Conservation (phyloP, 2,329 filamentous ascomycete species). For the Microthyrium microscopicum region DNA sequence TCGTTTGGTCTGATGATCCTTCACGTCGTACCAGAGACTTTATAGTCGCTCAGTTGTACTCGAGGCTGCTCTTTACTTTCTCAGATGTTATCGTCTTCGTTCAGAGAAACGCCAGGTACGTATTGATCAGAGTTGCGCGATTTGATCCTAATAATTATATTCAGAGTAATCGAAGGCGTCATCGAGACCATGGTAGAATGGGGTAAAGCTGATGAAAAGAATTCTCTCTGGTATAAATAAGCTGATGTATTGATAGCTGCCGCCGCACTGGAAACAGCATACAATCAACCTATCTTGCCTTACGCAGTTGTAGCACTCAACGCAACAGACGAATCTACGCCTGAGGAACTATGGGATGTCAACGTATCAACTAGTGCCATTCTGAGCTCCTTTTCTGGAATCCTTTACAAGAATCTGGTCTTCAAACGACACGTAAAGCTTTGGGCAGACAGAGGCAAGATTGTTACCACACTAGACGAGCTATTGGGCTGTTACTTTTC, state of each 20-base stretch:
- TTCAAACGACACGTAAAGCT: conserved; percentile 25
- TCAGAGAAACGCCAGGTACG: conserved; percentile 20
- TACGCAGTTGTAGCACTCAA: conserved; percentile 39
- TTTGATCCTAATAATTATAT: conserved; percentile 7
- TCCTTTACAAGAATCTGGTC: conserved; percentile 17
- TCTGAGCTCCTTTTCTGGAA: conserved; percentile 19
- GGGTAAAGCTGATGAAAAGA: conserved; percentile 11
- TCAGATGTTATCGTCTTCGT: conserved; percentile 28
- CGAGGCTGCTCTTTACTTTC: conserved; percentile 26
- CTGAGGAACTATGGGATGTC: conserved; percentile 28
- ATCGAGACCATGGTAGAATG: conserved; percentile 30
- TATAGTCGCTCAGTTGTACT: conserved; percentile 23
- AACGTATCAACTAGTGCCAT: conserved; percentile 23
- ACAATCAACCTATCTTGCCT: conserved; percentile 38
- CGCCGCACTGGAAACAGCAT: conserved; percentile 34
- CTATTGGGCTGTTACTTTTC: conserved; percentile 33
- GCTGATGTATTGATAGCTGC: conserved; percentile 18
- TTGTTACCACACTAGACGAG: conserved; percentile 28
- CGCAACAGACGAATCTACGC: conserved; percentile 22
- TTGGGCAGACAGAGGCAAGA: conserved; percentile 26
- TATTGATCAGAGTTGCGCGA: neutral
- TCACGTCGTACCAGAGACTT: conserved; percentile 18
- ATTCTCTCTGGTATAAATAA: neutral
- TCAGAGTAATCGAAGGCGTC: conserved; percentile 25
- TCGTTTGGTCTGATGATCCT: conserved; percentile 15